phyloP scores from a whole-genome alignment of 164 flowering plant species.

The Piper longum region DNA sequence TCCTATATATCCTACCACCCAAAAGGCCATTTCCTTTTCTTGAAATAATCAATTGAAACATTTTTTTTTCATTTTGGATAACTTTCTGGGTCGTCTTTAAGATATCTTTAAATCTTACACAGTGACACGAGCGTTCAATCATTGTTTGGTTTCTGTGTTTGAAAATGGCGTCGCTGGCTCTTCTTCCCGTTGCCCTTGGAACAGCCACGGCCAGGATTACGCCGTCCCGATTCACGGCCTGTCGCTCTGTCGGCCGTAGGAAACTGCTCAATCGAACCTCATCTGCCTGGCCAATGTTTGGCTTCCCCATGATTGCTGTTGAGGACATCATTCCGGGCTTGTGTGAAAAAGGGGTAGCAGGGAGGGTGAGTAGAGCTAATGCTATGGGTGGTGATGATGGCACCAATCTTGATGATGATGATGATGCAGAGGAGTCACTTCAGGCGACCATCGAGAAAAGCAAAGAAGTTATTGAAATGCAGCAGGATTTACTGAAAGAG shows the following conservation, averaged over 20 bases:
- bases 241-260: slow-evolving; percentile 10
- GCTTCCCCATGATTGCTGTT: slow-evolving; percentile 4
- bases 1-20: too few species aligned
- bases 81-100: not conserved
- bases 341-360: slow-evolving; percentile 7
- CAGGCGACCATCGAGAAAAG: slow-evolving; percentile 78
- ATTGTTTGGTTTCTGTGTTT: not conserved
- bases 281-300: slow-evolving; percentile 4
- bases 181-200: slow-evolving; percentile 19
- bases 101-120: not conserved
- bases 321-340: slow-evolving; percentile 7
- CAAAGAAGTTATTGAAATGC: slow-evolving; percentile 77
- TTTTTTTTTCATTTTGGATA: too few species aligned
- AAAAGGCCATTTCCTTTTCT: too few species aligned
- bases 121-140: not conserved
- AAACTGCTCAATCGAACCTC: slow-evolving; percentile 9
- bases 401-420: slow-evolving; percentile 1
- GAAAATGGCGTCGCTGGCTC: slow-evolving; percentile 37
- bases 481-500: slow-evolving; percentile 62
- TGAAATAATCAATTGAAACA: too few species aligned
- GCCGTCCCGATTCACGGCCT: slow-evolving; percentile 2
- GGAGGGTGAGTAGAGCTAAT: slow-evolving; percentile 12
- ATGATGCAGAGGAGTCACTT: slow-evolving; percentile 37
- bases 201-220: slow-evolving; percentile 19
- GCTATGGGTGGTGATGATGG: slow-evolving; percentile 13